Evolutionary conservation across 75 land plant genomes (phyloP).

Genomic region (Selaginella moellendorffii): DNA sequence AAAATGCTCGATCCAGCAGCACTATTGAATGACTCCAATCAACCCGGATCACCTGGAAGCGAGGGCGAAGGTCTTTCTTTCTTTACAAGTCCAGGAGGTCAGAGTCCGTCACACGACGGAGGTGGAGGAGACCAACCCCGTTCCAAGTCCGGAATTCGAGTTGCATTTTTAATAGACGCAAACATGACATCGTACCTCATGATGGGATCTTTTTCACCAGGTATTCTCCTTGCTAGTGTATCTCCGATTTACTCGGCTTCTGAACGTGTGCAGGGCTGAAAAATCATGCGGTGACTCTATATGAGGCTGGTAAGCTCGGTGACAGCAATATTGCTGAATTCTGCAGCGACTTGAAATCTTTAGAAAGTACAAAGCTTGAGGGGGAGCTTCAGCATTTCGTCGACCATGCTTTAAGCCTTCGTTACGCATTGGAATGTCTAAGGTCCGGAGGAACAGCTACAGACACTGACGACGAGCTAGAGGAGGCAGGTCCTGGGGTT

Average conservation of each 20-base stretch:
- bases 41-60: slow-evolving; percentile 37
- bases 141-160: slow-evolving; percentile 12
- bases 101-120: slow-evolving; percentile 22
- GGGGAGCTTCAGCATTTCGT: slow-evolving; percentile 98
- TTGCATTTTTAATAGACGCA: slow-evolving; percentile 95
- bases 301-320: slow-evolving; percentile 97
- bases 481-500: too few species aligned
- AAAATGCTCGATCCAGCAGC: slow-evolving; percentile 81
- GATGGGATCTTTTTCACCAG: slow-evolving; percentile 99
- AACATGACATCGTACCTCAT: slow-evolving; percentile 96
- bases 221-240: slow-evolving; percentile 27
- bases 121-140: neutral
- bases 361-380: slow-evolving; percentile 87
- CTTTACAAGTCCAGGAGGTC: slow-evolving; percentile 29
- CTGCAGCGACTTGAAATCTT: slow-evolving; percentile 62
- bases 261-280: slow-evolving; percentile 61
- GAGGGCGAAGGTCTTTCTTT: slow-evolving; percentile 30
- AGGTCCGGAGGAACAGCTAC: slow-evolving; percentile 48
- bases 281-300: slow-evolving; percentile 94
- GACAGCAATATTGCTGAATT: slow-evolving; percentile 77
- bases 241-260: neutral
- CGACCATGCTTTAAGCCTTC: slow-evolving; percentile 85
- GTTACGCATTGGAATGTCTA: slow-evolving; percentile 76
- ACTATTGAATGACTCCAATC: slow-evolving; percentile 38
- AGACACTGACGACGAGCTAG: neutral